Percentiles rank a stretch among this genome's conserved stretches.
These are phyloP conservation scores for Phlebopus sp. DNA, from an alignment of 1,284 basidiomycete species.

Conservation along the genomic window DNA sequence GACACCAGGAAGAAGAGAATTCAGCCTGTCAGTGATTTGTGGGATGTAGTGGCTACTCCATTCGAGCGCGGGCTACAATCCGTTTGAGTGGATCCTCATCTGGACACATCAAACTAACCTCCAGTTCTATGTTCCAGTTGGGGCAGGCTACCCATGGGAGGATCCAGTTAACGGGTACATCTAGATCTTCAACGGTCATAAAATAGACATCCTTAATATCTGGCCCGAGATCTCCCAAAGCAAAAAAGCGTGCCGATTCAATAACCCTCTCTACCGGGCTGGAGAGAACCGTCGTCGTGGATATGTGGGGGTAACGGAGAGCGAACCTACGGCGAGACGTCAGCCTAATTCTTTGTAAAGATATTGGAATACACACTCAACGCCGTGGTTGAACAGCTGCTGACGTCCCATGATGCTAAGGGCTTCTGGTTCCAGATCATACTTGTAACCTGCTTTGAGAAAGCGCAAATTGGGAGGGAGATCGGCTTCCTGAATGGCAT, in stretches of 20 bases:
- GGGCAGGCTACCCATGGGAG: constrained; percentile 41
- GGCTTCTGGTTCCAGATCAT: constrained; percentile 36
- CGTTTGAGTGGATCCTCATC: constrained; percentile 11
- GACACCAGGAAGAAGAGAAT: constrained; percentile 33
- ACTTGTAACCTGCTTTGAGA: constrained; percentile 38
- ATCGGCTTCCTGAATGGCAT: constrained; percentile 27
- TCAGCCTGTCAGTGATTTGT: constrained; percentile 38
- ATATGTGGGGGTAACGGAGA: constrained; percentile 38
- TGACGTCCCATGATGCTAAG: constrained; percentile 38
- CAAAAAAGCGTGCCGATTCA: constrained; percentile 45
- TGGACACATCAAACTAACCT: constrained; percentile 36
- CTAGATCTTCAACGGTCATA: constrained; percentile 36
- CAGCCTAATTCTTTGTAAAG: neutral
- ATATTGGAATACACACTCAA: constrained; percentile 26
- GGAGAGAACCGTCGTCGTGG: constrained; percentile 36
- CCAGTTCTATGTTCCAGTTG: constrained; percentile 36
- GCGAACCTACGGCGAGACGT: constrained; percentile 27
- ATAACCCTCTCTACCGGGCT: constrained; percentile 41
- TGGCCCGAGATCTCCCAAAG: constrained; percentile 40
- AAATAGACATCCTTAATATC: constrained; percentile 28
- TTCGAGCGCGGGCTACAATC: constrained; percentile 24
- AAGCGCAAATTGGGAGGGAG: constrained; percentile 35
- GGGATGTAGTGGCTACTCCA: constrained; percentile 42
- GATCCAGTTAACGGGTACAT: constrained; percentile 38
- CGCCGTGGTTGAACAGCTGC: constrained; percentile 42